Evolutionary conservation across 192 early-diverging fungal genomes (phyloP), one percentile per base, ranked within the genome.

Genomic region (Piromyces finnis): DNA sequence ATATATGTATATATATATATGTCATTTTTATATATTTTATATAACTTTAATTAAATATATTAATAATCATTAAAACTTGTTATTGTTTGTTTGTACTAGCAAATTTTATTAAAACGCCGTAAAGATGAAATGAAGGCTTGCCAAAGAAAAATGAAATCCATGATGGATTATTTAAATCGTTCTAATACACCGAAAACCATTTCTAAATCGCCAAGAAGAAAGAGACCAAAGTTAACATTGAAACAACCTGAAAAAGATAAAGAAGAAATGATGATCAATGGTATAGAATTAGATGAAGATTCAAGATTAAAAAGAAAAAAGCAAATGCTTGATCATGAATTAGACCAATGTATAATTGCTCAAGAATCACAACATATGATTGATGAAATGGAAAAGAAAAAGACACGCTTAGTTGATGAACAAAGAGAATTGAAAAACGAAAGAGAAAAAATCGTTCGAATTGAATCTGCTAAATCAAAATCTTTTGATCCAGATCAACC

Each of bases 61-160:
- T n/a, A n/a, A n/a, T n/a, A n/a, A n/a, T n/a, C n/a, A n/a, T n/a
- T n/a, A n/a, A n/a, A n/a, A n/a, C n/a, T n/a, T n/a, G n/a, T n/a
- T n/a, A n/a, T n/a, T n/a, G n/a, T n/a, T n/a, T n/a, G n/a, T 11
- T 84, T 88, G 79, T 86, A 92, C 12, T 91, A 92, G 84, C 85
- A 86, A 78, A 83, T 68, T 26, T 68, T 68, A 68, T 68, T 68
- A 11, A 68, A 68, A 68, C 51, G 51, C n/a, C 22, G 88, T 35
- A 83, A 83, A 27, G 85, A 90, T 79, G 91, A 93, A 51, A 85
- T 88, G 37, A 85, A 81, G 17, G 79, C 79, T 77, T 83, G 68
- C 16, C 59, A 59, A 78, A 81, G 79, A 78, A 88, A 86, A 79
- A 84, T 87, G 79, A 89, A 88, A 79, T 81, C 84, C 32, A 83